Conservation (phyloP, 169 alveolate genomes). For the Plasmodium adleri region DNA sequence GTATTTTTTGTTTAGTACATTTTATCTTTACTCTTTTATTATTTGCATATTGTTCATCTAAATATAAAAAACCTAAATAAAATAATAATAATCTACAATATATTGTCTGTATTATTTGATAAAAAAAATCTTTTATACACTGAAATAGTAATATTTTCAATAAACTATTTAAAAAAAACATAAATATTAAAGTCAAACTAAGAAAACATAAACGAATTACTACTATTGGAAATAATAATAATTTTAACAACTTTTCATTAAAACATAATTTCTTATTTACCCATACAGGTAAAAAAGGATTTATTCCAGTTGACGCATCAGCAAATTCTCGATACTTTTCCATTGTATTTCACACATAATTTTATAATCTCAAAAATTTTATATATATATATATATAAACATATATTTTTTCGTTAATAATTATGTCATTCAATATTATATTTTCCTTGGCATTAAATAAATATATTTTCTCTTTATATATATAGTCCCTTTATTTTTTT, state of each 20-base stretch:
- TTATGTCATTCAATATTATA: no score
- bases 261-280: conserved; percentile 60
- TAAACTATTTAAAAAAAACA: conserved; percentile 58
- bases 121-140: conserved; percentile 58
- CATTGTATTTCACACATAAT: conserved; percentile 32
- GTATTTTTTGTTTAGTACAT: conserved; percentile 38
- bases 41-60: conserved; percentile 69
- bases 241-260: conserved; percentile 37
- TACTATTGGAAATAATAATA: conserved; percentile 47
- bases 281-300: conserved; percentile 82
- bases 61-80: conserved; percentile 52
- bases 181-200: conserved; percentile 45
- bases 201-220: conserved; percentile 43
- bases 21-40: conserved; percentile 63
- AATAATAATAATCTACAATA: conserved; percentile 47
- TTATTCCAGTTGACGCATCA: conserved; percentile 82
- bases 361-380: neutral
- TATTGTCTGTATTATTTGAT: conserved; percentile 53
- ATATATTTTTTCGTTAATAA: no score
- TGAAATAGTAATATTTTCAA: conserved; percentile 36
- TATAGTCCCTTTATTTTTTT: no score
- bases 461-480: no score
- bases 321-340: conserved; percentile 80
- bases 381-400: no score
- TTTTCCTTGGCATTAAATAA: no score